Conservation (phyloP, 768 basidiomycete species). For the Pleurotus sapidus region DNA sequence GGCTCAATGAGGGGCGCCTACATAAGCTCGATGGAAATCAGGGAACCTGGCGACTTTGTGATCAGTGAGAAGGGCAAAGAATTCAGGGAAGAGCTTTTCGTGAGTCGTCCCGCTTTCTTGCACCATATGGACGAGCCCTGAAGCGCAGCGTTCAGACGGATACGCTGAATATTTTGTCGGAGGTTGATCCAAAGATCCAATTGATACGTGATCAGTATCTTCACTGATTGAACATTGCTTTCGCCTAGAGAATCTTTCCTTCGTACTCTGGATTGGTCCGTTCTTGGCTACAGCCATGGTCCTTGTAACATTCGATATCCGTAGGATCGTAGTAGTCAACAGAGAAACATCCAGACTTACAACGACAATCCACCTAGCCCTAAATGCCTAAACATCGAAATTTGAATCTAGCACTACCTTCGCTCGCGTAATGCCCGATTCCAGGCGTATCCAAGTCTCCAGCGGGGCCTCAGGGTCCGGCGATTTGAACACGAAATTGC, state of each 20-base stretch:
- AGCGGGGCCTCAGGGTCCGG: slow-evolving; percentile 41
- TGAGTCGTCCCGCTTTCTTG: slow-evolving; percentile 12
- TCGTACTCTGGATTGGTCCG: too few relatives aligned
- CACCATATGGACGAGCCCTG: background rate
- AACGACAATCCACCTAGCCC: too few relatives aligned
- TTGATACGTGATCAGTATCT: slow-evolving; percentile 15
- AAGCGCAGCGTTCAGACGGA: slow-evolving; percentile 10
- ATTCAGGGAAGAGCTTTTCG: slow-evolving; percentile 31
- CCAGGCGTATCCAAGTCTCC: slow-evolving; percentile 64
- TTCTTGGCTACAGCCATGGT: too few relatives aligned
- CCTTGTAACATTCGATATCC: too few relatives aligned
- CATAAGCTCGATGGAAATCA: slow-evolving; percentile 16
- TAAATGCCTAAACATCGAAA: background rate
- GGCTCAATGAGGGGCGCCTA: slow-evolving; percentile 26
- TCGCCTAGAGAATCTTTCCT: too few relatives aligned
- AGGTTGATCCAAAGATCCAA: slow-evolving; percentile 15
- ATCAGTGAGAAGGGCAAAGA: slow-evolving; percentile 27
- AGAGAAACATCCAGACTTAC: too few relatives aligned
- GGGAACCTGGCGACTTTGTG: slow-evolving; percentile 31
- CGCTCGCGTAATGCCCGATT: slow-evolving; percentile 56
- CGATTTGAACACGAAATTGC: slow-evolving; percentile 59
- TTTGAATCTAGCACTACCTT: slow-evolving; percentile 42
- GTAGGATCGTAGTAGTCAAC: too few relatives aligned
- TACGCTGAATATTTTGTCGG: slow-evolving; percentile 14
- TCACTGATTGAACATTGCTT: too few relatives aligned